Percentiles rank a stretch among this genome's conserved stretches.
Evolutionary conservation across 495 filamentous ascomycete genomes (phyloP).

Genomic region (Podospora pseudoanserina): DNA sequence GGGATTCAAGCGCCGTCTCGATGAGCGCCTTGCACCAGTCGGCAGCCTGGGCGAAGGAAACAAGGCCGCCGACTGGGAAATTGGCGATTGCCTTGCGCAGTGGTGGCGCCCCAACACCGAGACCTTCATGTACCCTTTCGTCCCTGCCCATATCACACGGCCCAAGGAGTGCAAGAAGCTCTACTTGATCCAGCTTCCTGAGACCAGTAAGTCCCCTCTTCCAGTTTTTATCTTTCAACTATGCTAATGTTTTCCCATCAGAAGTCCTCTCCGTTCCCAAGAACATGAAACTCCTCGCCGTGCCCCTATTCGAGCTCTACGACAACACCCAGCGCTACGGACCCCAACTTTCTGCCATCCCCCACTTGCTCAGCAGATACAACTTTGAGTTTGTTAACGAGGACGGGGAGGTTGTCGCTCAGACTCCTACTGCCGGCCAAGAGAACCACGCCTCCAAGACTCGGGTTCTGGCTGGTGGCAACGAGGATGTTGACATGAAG

Average conservation of each 20-base stretch:
- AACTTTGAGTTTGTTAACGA: constrained; percentile 99
- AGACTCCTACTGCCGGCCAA: constrained; percentile 64
- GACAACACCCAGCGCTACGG: constrained; percentile 95
- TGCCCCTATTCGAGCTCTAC: constrained; percentile 91
- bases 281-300: constrained; percentile 98
- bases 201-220: constrained; percentile 67
- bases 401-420: constrained; percentile 78
- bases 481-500: constrained; percentile 52
- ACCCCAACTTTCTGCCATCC: constrained; percentile 92
- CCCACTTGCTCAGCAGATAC: constrained; percentile 87
- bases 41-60: constrained; percentile 83
- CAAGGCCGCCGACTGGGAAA: constrained; percentile 87
- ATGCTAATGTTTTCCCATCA: constrained; percentile 37
- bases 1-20: constrained; percentile 87
- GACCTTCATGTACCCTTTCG: constrained; percentile 99
- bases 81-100: constrained; percentile 90
- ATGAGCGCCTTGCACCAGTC: constrained; percentile 88
- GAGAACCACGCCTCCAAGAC: constrained; percentile 54
- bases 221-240: background rate
- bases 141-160: constrained; percentile 89
- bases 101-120: constrained; percentile 99
- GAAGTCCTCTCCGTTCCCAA: constrained; percentile 97
- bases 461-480: constrained; percentile 74
- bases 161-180: constrained; percentile 99
- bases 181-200: constrained; percentile 90